phyloP scores from a whole-genome alignment of 495 filamentous ascomycete species.

The Aspergillus homomorphus region DNA sequence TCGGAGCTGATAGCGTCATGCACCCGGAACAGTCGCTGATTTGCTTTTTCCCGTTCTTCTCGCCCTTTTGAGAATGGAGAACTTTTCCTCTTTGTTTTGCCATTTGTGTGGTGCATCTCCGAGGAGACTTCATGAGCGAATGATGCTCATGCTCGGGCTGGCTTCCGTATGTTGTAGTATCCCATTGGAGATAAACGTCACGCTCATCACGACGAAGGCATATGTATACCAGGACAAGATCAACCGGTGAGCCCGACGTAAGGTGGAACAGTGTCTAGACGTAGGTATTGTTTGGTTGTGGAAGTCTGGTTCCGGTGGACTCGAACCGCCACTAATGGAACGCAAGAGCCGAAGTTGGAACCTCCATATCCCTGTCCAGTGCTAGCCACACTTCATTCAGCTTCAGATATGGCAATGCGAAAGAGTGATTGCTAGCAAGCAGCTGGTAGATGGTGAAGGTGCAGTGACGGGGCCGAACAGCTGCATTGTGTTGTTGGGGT shows the following conservation, averaged over 20 bases:
- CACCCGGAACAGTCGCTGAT: background rate
- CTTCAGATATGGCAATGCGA: no score
- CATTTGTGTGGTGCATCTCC: background rate
- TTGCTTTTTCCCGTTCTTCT: background rate
- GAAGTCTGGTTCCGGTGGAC: background rate
- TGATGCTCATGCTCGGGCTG: background rate
- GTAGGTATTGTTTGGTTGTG: background rate
- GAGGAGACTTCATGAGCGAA: background rate
- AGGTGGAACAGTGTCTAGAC: background rate
- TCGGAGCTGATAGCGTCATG: background rate
- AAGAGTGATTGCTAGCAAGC: background rate
- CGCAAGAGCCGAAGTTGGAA: background rate
- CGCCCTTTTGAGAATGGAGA: background rate
- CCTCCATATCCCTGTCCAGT: background rate
- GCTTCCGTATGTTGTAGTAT: background rate
- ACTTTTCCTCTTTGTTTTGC: background rate
- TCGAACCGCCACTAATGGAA: background rate
- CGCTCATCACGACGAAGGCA: background rate
- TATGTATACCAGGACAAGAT: background rate
- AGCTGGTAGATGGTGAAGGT: background rate
- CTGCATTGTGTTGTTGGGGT: background rate
- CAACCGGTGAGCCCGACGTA: background rate
- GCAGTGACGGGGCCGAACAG: background rate
- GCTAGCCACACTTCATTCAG: no score
- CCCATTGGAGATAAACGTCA: background rate